Conservation (phyloP, 352 stramenopile species). For the Globisporangium middletonii region DNA sequence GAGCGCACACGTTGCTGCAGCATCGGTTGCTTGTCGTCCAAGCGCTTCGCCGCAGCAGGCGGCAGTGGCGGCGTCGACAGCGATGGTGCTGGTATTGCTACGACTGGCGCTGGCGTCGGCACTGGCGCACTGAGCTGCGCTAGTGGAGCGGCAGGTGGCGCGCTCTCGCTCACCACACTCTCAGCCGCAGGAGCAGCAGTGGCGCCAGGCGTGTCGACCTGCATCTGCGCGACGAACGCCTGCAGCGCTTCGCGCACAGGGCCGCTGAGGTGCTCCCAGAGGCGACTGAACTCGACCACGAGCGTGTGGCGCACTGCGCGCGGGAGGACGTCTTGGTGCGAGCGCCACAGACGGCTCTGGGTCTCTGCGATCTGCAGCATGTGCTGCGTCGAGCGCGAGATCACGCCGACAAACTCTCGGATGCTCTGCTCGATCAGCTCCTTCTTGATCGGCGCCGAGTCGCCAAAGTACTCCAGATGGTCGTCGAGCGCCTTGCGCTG, state of each 20-base stretch:
- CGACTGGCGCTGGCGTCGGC: not conserved
- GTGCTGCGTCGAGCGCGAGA: conserved; percentile 39
- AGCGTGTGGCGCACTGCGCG: conserved; percentile 29
- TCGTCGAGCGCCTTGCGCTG: conserved; percentile 35
- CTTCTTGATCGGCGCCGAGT: conserved; percentile 53
- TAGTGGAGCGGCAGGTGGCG: not conserved
- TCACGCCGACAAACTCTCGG: conserved; percentile 51
- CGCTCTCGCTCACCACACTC: not conserved
- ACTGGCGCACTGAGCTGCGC: not conserved
- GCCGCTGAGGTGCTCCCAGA: conserved; percentile 40
- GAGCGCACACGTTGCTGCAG: not conserved
- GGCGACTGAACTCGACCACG: conserved; percentile 31
- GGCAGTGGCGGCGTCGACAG: not conserved
- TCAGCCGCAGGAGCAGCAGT: no score
- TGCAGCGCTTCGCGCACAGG: conserved; percentile 28
- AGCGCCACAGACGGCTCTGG: conserved; percentile 50
- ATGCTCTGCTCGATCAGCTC: conserved; percentile 64
- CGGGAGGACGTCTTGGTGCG: conserved; percentile 27
- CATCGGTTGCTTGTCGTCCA: not conserved
- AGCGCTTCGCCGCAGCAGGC: not conserved
- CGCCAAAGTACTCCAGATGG: conserved; percentile 57
- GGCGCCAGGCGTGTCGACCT: not conserved
- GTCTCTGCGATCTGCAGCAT: conserved; percentile 49
- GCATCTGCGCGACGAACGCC: conserved; percentile 11
- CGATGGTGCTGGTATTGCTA: not conserved